Percentiles rank a stretch among this genome's conserved stretches.
These are phyloP conservation scores for Taphrina communis DNA, from an alignment of 1,139 yeast species.

Conservation along the genomic window DNA sequence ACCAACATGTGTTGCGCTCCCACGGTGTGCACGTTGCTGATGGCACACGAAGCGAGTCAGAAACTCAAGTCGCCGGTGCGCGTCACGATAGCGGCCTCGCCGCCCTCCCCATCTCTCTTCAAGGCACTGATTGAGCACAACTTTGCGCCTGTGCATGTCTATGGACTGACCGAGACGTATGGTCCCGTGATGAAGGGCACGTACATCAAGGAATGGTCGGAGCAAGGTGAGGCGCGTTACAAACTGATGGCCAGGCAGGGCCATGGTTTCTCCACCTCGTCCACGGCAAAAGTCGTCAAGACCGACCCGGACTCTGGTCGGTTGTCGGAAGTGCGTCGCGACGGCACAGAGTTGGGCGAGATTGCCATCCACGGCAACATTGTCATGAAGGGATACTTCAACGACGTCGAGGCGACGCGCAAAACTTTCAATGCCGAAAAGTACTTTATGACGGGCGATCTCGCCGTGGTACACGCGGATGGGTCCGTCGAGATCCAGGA, in stretches of 20 bases:
- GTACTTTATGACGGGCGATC: slow-evolving; percentile 74
- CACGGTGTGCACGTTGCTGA: slow-evolving; percentile 53
- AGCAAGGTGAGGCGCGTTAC: slow-evolving; percentile 18
- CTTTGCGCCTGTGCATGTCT: slow-evolving; percentile 63
- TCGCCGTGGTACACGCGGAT: slow-evolving; percentile 63
- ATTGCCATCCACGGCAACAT: slow-evolving; percentile 54
- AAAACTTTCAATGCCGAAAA: slow-evolving; percentile 70
- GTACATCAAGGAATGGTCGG: slow-evolving; percentile 51
- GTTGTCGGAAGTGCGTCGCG: slow-evolving; percentile 58
- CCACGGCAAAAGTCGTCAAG: slow-evolving; percentile 58
- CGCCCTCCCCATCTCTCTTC: slow-evolving; percentile 53
- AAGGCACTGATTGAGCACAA: slow-evolving; percentile 52
- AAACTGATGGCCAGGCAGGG: slow-evolving; percentile 52
- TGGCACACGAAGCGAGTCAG: slow-evolving; percentile 50
- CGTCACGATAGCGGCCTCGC: slow-evolving; percentile 55
- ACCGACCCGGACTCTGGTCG: slow-evolving; percentile 54
- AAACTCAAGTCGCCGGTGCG: slow-evolving; percentile 49
- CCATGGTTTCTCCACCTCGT: slow-evolving; percentile 51
- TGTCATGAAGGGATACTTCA: slow-evolving; percentile 62
- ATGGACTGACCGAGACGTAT: slow-evolving; percentile 67
- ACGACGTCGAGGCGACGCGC: slow-evolving; percentile 62
- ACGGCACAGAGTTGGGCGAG: slow-evolving; percentile 53
- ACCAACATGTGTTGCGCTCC: slow-evolving; percentile 55
- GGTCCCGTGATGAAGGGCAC: slow-evolving; percentile 53
- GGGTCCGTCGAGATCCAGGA: slow-evolving; percentile 71